Conservation (phyloP, 768 basidiomycete species). For the Lactarius tabidus region DNA sequence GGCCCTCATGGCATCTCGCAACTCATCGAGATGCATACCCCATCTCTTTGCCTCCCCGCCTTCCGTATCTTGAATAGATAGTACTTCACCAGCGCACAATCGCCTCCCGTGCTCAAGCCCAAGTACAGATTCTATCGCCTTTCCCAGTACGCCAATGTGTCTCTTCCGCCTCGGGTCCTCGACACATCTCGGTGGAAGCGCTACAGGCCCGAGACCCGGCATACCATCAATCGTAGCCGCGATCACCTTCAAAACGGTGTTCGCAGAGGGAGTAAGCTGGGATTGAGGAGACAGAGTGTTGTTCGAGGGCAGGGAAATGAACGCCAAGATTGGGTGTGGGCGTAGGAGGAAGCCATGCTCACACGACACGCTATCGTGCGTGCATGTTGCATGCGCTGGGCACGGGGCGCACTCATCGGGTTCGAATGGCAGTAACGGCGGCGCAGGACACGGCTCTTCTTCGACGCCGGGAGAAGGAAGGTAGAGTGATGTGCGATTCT, state of each 20-base stretch:
- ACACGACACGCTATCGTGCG: constrained; percentile 54
- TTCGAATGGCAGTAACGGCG: constrained; percentile 49
- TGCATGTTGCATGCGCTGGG: constrained; percentile 59
- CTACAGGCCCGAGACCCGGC: constrained; percentile 73
- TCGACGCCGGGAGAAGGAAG: constrained; percentile 25
- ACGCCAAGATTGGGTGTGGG: constrained; percentile 42
- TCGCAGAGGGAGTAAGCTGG: constrained; percentile 36
- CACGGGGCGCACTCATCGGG: constrained; percentile 67
- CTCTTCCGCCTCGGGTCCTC: constrained; percentile 74
- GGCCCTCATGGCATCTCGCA: constrained; percentile 55
- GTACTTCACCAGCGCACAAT: constrained; percentile 54
- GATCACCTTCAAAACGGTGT: constrained; percentile 24
- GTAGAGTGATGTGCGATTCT: constrained; percentile 49
- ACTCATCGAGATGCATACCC: constrained; percentile 59
- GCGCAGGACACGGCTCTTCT: constrained; percentile 44
- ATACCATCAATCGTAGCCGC: constrained; percentile 51
- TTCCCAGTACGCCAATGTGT: constrained; percentile 71
- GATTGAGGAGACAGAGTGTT: constrained; percentile 35
- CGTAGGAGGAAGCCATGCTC: constrained; percentile 63
- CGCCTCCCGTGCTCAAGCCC: constrained; percentile 60
- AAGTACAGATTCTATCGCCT: constrained; percentile 60
- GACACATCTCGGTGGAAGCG: constrained; percentile 68
- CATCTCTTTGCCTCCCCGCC: constrained; percentile 73
- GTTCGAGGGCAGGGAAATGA: constrained; percentile 42
- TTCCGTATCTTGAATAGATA: constrained; percentile 40